Conservation (phyloP, 768 basidiomycete species). For the Termitomyces sp. region DNA sequence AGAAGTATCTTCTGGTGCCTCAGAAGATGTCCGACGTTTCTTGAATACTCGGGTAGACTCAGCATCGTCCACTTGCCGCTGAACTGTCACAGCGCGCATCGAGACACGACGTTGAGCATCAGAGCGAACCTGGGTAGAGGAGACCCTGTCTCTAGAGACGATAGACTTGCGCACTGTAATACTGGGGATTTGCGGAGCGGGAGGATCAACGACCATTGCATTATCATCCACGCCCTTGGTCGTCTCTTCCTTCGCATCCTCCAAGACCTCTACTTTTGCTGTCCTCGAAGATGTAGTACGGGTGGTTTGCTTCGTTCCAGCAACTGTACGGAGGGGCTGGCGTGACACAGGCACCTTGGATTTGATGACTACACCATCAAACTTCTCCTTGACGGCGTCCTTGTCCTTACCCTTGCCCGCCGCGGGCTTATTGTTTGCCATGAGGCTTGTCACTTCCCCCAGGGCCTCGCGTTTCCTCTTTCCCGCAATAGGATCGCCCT, state of each 20-base stretch:
- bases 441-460: constrained; percentile 59
- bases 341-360: constrained; percentile 41
- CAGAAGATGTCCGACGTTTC: constrained; percentile 71
- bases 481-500: constrained; percentile 47
- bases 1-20: constrained; percentile 50
- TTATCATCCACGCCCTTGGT: constrained; percentile 39
- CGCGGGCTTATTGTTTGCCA: constrained; percentile 43
- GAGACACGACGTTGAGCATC: constrained; percentile 21
- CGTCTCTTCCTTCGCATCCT: constrained; percentile 27
- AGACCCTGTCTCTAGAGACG: constrained; percentile 27
- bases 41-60: constrained; percentile 63
- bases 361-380: constrained; percentile 65
- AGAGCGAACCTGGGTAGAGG: constrained; percentile 17
- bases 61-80: constrained; percentile 41
- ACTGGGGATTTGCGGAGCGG: constrained; percentile 33
- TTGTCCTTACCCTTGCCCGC: constrained; percentile 57
- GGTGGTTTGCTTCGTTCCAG: constrained; percentile 36
- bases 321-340: constrained; percentile 54
- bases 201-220: constrained; percentile 51
- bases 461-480: constrained; percentile 83
- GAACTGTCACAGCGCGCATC: constrained; percentile 19
- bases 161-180: constrained; percentile 37
- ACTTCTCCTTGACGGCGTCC: constrained; percentile 47
- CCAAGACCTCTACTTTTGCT: constrained; percentile 12
- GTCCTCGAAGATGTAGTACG: constrained; percentile 20